Base-by-base conservation (phyloP, 1,284 basidiomycete genomes). In the Earliella scabrosa region DNA sequence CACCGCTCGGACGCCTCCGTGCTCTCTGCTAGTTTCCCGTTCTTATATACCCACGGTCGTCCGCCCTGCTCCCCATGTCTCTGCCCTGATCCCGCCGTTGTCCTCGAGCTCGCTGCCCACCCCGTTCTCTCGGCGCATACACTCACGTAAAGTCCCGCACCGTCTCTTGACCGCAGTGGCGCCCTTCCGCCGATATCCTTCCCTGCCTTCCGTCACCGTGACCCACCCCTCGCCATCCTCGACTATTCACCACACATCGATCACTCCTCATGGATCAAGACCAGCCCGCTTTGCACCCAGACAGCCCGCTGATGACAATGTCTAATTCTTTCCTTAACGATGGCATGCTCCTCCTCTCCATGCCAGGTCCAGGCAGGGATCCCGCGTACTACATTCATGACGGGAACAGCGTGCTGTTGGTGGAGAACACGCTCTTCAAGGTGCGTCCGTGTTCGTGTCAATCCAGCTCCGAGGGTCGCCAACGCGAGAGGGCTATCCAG, bases 381-480 rank as follows among this genome's bases (percentile, higher is more conserved):
- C 54, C 67, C 16, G 60, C 62, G 11, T 81, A 73, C 63, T 80
- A 80, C 63, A 77, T 86, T 55, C 70, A 77, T 39, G 86, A 88
- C 63, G 86, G 86, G 31, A 86, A 83, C 62, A 86, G 81, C 59
- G 74, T 87, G 5, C 63, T 88, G 26, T 71, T 80, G 24, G 79
- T 87, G 4, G 77, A 82, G 58, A 79, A 85, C 63, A 83, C 79
- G 1, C 67, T 89, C 47, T 89, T 89, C 71, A 88, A 86, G 65
- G 87, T 87, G 60, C 31, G 80, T 34, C 14, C n/a, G n/a, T 27
- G 10, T 23, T 2, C 1, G 2, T 45, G 3, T 3, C 18, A 23
- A 11, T 18, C 8, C 31, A n/a, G n/a, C 43, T 5, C n/a, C 10
- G 18, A 14, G 6, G 21, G 35, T n/a, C 16, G 27, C 16, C 34